Evolutionary conservation across 768 basidiomycete species (phyloP).

Genomic region (Psilocybe tampanensis): DNA sequence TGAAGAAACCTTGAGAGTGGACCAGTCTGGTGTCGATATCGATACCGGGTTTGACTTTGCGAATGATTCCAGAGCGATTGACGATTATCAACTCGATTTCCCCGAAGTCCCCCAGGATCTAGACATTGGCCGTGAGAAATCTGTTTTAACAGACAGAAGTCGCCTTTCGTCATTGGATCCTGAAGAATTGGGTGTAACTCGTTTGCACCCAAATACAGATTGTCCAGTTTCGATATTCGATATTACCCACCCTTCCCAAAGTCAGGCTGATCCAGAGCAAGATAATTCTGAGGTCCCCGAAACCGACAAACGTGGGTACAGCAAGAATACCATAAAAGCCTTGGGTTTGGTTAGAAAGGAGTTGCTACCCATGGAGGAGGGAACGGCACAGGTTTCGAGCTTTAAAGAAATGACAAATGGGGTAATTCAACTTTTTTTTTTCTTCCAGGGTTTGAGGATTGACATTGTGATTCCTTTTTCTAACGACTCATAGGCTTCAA

Average conservation of each 20-base stretch:
- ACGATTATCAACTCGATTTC: slow-evolving; percentile 76
- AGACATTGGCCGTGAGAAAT: slow-evolving; percentile 48
- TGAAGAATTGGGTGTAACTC: slow-evolving; percentile 48
- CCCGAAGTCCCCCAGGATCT: slow-evolving; percentile 51
- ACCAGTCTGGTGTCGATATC: slow-evolving; percentile 40
- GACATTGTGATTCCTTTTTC: neutral
- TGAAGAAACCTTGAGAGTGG: slow-evolving; percentile 55
- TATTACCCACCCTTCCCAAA: slow-evolving; percentile 53
- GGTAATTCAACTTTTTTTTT: slow-evolving; percentile 40
- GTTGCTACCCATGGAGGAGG: slow-evolving; percentile 50
- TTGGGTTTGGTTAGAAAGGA: slow-evolving; percentile 74
- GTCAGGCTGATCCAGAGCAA: slow-evolving; percentile 35
- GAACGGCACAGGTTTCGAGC: slow-evolving; percentile 64
- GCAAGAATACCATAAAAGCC: slow-evolving; percentile 88
- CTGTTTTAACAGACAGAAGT: slow-evolving; percentile 54
- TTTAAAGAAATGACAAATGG: slow-evolving; percentile 82
- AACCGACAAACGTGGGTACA: slow-evolving; percentile 73
- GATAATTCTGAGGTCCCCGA: slow-evolving; percentile 35
- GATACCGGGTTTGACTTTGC: slow-evolving; percentile 60
- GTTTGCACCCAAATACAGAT: slow-evolving; percentile 64
- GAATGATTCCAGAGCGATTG: slow-evolving; percentile 54
- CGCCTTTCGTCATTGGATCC: slow-evolving; percentile 69
- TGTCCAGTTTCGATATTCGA: slow-evolving; percentile 88
- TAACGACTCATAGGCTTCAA: slow-evolving; percentile 63
- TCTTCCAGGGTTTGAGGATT: neutral